These are phyloP conservation scores for Psilocybe cubensis DNA, from an alignment of 768 basidiomycete genomes.

Conservation along the genomic window DNA sequence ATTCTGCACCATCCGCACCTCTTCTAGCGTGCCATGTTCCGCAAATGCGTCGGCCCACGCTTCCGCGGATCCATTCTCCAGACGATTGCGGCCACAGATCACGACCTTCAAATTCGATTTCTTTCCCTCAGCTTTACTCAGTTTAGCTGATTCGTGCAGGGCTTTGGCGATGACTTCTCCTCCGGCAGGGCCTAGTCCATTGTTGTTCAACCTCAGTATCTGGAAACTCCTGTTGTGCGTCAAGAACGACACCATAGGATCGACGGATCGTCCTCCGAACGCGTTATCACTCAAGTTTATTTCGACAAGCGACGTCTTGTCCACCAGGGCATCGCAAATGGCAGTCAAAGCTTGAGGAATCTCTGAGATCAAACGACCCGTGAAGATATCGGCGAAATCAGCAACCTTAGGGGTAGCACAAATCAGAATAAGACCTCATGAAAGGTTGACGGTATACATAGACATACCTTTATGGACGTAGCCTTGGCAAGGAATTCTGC, in stretches of 20 bases:
- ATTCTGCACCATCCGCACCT: conserved; percentile 96
- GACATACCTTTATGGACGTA: conserved; percentile 65
- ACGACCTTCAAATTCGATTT: conserved; percentile 75
- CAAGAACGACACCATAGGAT: conserved; percentile 91
- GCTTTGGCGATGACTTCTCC: conserved; percentile 87
- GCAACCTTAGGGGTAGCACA: conserved; percentile 66
- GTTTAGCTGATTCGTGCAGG: conserved; percentile 72
- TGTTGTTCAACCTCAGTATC: conserved; percentile 92
- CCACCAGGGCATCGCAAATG: conserved; percentile 85
- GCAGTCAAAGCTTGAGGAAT: conserved; percentile 90
- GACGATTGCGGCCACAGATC: conserved; percentile 94
- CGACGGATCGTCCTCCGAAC: conserved; percentile 93
- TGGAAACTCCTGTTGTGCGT: conserved; percentile 81
- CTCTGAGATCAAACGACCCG: conserved; percentile 92
- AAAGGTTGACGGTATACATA: background rate
- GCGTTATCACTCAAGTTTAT: conserved; percentile 96
- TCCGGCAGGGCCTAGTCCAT: conserved; percentile 91
- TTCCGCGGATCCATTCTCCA: conserved; percentile 86
- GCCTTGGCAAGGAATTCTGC: conserved; percentile 79
- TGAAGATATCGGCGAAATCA: conserved; percentile 97
- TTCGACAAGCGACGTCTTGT: conserved; percentile 80
- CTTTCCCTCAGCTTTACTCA: conserved; percentile 67
- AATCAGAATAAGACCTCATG: conserved; percentile 2
- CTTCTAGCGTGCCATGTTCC: conserved; percentile 77
- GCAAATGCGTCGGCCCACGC: conserved; percentile 90